Base-by-base conservation (phyloP, 352 stramenopile species). In the Pythium phragmiticola region DNA sequence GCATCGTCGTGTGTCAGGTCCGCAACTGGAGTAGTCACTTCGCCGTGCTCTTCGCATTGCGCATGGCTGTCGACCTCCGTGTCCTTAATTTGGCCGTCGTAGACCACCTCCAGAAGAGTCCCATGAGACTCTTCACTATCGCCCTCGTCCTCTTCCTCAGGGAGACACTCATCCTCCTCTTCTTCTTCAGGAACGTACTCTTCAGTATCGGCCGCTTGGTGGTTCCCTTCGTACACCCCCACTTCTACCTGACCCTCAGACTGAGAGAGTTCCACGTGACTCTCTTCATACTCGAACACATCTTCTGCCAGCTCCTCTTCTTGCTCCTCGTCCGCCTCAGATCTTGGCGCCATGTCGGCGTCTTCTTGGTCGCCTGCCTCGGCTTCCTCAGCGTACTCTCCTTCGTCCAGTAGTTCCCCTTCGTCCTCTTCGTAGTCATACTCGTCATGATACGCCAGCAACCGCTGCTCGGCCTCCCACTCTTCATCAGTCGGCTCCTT, bases 401-500 rank as follows among this genome's bases (percentile, higher is more conserved):
- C 37, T 19, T 57, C 34, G 5, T 61, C 54, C 14, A 30, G 4
- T 30, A 5, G 26, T 30, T 50, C 30, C 7, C 42, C 19, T 34
- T 26, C 34, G 30, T 54, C 30, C 6, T 54, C 48, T 28, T 65
- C 59, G 17, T 50, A 19, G 17, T 65, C 41, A 16, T 46, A 39
- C 0, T 52, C 49, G 19, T 33, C 33, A 3, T 57, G 26, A 2
- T 42, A 12, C 14, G 41, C 57, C 7, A 26, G 34, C 8, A 2
- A 16, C 12, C 28, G 43, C 42, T 52, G 19, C n/a, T 57, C 47
- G 9, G 36, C 28, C 53, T 58, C 58, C 37, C 49, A 47, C 12
- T 65, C 48, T 59, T 59, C 39, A 41, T 60, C 60, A 9, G 21
- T 37, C 17, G 13, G 19, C 9, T 66, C 50, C 13, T 30, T 53